Base-by-base conservation (phyloP, 495 filamentous ascomycete genomes). In the Aspergillus ellipticus region DNA sequence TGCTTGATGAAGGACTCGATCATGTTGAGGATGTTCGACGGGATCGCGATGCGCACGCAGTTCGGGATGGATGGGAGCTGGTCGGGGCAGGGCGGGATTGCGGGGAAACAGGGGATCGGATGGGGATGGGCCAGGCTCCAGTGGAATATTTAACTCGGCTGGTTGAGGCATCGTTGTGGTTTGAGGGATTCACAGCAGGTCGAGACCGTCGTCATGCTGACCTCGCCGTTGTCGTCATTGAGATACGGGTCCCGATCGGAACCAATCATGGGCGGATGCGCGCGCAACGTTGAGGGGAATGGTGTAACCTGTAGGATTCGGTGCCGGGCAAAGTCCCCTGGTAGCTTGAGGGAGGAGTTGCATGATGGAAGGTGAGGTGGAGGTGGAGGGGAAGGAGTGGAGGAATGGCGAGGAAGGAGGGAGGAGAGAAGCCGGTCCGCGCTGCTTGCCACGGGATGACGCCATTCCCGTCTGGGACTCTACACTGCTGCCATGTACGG, bases 181-280 rank as follows among this genome's bases (percentile, higher is more conserved):
- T 16, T 16, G 31, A 26, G 10, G 35, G 15, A 51, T 17, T 51
- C 15, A 29, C 16, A 13, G 45, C 45, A 48, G 24, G 22, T 21
- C 42, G 42, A 24, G 39, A 47, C 22, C n/a, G 39, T 63, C 65
- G 65, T 68, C 65, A 68, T 68, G 24, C 56, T 68, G 60, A 66
- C 63, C 56, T 60, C 53, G 56, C 26, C 33, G 46, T 49, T 65
- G 62, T 59, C 66, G 66, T 68, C 64, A 66, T 69, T 49, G 57
- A 60, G 41, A n/a, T 29, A 17, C 16, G 49, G 51, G 39, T 35
- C 45, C 26, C 29, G n/a, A 15, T 39, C n/a, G 17, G 33, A 51
- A 16, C 57, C 48, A 60, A 60, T 55, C 28, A 24, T 3, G 42
- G n/a, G 6, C 26, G 16, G 10, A 47, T 28, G 28, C 2, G 28